Evolutionary conservation across 805 yeast genomes (phyloP), one percentile per base, ranked within the genome.

Genomic region (Myxozyma sirexii): DNA sequence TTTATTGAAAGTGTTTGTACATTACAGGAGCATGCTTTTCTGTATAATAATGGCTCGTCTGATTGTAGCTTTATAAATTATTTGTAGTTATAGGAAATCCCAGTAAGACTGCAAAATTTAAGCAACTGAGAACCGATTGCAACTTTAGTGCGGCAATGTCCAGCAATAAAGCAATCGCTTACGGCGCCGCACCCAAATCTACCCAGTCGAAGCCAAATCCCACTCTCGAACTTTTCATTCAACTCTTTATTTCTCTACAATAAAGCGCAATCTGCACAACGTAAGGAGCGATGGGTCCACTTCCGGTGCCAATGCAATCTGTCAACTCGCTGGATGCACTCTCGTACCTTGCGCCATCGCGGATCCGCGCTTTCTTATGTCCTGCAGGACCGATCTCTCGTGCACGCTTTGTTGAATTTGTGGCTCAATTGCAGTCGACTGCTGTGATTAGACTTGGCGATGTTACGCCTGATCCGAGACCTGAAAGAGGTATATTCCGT

Each of bases 401-500:
- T 17, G 29, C 57, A 4, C 53, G 56, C 13, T 67, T 67, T 37
- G 38, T 44, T 17, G 63, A 60, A 26, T 82, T 81, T 64, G 75
- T 79, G 6, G 72, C 72, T 1, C 68, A 75, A 29, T 69, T 92
- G 47, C 75, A 77, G 41, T 70, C 77, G 15, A 79, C 83, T 5
- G 72, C 78, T 45, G 93, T 88, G 68, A 84, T 90, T 17, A 75
- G 96, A 62, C 76, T 91, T 35, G 80, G 87, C 24, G 97, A 91
- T 71, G 80, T 93, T 10, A 79, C 90, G 1, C 88, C 94, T 4
- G 82, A 82, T 46, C 77, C 76, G 23, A 80, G 85, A 26, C 68
- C 70, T 59, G 75, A 73, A 35, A 58, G 76, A 59, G 67, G 74
- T 71, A 46, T 39, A 69, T 59, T 24, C 13, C 12, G 35, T 5